Percentiles rank a stretch among this genome's conserved stretches.
phyloP scores from a whole-genome alignment of 2,329 filamentous ascomycete species.

The Sporothrix protearum region DNA sequence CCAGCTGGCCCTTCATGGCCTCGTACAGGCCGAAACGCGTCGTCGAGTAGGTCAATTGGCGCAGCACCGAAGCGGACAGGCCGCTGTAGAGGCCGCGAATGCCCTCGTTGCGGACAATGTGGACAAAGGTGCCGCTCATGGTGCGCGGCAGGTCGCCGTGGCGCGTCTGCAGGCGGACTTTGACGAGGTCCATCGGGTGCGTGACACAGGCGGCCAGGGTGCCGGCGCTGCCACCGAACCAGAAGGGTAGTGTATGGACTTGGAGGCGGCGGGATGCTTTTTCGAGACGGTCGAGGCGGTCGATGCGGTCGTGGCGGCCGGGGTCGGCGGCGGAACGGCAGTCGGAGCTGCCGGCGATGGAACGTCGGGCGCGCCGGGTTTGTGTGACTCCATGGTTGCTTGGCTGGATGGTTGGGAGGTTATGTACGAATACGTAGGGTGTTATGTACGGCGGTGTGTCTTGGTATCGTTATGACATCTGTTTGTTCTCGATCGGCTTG shows the following conservation, averaged over 20 bases:
- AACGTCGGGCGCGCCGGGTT: constrained; percentile 24
- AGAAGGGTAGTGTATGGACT: constrained; percentile 67
- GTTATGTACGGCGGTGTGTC: neutral
- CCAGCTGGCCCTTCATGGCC: constrained; percentile 72
- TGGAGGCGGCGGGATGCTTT: constrained; percentile 23
- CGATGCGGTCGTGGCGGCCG: neutral
- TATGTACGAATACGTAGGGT: neutral
- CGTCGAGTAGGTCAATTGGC: constrained; percentile 93
- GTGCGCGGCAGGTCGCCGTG: constrained; percentile 68
- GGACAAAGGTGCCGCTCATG: constrained; percentile 81
- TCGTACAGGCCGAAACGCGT: constrained; percentile 97
- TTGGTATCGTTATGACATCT: neutral
- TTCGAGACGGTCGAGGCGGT: constrained; percentile 24
- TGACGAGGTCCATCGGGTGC: constrained; percentile 77
- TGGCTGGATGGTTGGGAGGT: neutral
- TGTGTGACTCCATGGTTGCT: constrained; percentile 24
- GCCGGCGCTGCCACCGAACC: constrained; percentile 94
- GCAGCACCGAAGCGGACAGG: constrained; percentile 85
- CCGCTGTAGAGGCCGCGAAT: constrained; percentile 81
- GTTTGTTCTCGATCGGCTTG: neutral
- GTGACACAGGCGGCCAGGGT: constrained; percentile 89
- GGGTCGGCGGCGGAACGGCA: no score
- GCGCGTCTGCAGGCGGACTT: constrained; percentile 88
- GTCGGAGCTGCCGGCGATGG: no score
- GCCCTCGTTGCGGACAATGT: constrained; percentile 74